Base-by-base conservation (phyloP, 345 rosid species). In the Ricinus communis region DNA sequence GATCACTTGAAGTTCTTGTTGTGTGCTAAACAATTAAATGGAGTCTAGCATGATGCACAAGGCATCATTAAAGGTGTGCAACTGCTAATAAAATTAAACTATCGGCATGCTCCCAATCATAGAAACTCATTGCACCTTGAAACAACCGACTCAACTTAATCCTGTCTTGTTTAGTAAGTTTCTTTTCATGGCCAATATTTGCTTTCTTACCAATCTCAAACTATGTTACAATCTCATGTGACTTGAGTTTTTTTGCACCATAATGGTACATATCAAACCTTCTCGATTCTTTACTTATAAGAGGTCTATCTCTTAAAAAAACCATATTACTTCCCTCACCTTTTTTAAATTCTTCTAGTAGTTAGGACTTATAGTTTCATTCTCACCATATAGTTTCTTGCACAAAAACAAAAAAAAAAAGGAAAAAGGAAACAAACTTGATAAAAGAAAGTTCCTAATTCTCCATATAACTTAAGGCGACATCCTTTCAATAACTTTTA, bases 11-110 rank as follows among this genome's bases (percentile, higher is more conserved):
- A 86, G 83, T 76, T 88, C 96, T 7, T 81, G 83, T 65, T 82
- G 87, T 3, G 95, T 84, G 77, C 85, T 83, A 82, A 94, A 80
- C 82, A 94, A 94, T 97, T 97, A 91, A 76, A 91, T 84, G 10
- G 98, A 86, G 79, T 91, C 98, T 60, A 94, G 77, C 15, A 93
- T 84, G 61, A 94, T 86, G 77, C 98, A 94, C 83, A 94, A 63
- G 4, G 93, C 85, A 82, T 91, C 98, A 77, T 94, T 91, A 58
- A 94, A 87, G 31, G 97, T 86, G 97, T 12, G 81, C 88, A 84
- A 91, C 96, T 40, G 97, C 95, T 71, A 90, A 76, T 36, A 68
- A 63, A 70, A 90, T 80, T 78, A 94, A 55, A 69, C 84, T 88
- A 79, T 87, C 98, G 0, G 97, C 93, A 62, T 84, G 85, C 63